Base-by-base conservation (phyloP, 1,284 basidiomycete species). In the Naganishia sp. region DNA sequence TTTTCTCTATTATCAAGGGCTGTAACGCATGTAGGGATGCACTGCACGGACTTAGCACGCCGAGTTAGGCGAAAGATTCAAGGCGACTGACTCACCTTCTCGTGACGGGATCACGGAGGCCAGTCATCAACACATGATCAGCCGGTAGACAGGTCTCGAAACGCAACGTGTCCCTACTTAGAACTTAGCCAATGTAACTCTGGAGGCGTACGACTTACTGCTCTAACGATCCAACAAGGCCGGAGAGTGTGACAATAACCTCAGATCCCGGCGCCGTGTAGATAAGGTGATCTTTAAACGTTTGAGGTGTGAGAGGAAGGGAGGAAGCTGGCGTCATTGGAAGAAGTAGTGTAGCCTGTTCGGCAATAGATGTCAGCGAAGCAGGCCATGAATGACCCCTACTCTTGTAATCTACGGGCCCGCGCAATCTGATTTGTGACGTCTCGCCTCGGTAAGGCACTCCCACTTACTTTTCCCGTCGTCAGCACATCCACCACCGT, bases 231-330 rank as follows among this genome's bases (percentile, higher is more conserved):
- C 90, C 91, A 46, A 92, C 82, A 23, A 94, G 79, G 11, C 92
- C 92, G 1, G 90, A 92, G 33, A 92, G 81, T 0, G 90, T 92
- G 6, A 92, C 83, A 15, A 91, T 78, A 43, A 85, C 82, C 70
- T 64, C 28, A 72, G 70, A 10, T 70, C 65, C 1, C 71, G 73
- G 39, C 0, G 76, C 70, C 15, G 78, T 52, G 54, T 90, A 83
- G 28, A 86, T 81, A 66, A 93, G 78, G 75, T 94, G 92, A 72
- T 92, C 90, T 73, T 85, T 86, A 43, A 93, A 80, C 66, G 90
- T 87, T 21, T 89, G 90, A 1, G 86, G 81, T 0, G 87, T 90
- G 69, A 92, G 85, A 1, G 77, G 78, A 0, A 79, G 72, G 1
- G 76, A 77, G 1, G 79, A 77, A 0, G 79, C 75, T 0, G 79